A percentile compares a stretch with the other conserved stretches of the same genome.
Conservation (phyloP, 2,329 filamentous ascomycete genomes). For the Botrytis sinoallii region DNA sequence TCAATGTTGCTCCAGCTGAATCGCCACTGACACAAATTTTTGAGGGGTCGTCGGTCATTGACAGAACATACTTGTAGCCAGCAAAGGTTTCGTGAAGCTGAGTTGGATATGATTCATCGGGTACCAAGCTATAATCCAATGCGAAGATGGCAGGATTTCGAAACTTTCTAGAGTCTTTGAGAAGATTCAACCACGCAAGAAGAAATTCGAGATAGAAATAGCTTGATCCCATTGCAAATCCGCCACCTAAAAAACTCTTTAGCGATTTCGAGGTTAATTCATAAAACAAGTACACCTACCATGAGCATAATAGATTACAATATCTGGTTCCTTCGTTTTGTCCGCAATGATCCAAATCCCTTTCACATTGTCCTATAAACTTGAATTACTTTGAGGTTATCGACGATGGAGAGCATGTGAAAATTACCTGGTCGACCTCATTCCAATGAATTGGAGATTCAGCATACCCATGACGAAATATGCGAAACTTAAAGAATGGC, state of each 20-base stretch:
- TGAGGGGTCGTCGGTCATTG: constrained; percentile 51
- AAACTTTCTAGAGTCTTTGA: constrained; percentile 63
- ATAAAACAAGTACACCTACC: constrained; percentile 46
- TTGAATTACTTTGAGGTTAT: not conserved
- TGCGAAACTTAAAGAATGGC: constrained; percentile 72
- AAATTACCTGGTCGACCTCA: constrained; percentile 50
- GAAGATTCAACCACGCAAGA: constrained; percentile 64
- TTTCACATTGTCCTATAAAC: constrained; percentile 46
- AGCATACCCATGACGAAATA: constrained; percentile 68
- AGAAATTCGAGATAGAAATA: constrained; percentile 87
- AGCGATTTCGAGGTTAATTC: not conserved
- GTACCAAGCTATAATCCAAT: constrained; percentile 74
- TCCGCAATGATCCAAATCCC: constrained; percentile 70
- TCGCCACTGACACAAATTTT: constrained; percentile 72
- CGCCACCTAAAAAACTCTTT: constrained; percentile 56
- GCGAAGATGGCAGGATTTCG: constrained; percentile 75
- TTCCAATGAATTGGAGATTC: constrained; percentile 62
- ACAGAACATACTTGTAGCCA: constrained; percentile 69
- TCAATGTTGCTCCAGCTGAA: constrained; percentile 73
- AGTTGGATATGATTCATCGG: constrained; percentile 65
- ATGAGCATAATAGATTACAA: constrained; percentile 80
- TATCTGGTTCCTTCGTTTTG: constrained; percentile 59
- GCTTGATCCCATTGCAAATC: constrained; percentile 77
- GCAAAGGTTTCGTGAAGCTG: constrained; percentile 68
- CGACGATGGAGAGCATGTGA: not conserved